Base-by-base conservation (phyloP, 352 stramenopile genomes). In the Globisporangium iwayamae region DNA sequence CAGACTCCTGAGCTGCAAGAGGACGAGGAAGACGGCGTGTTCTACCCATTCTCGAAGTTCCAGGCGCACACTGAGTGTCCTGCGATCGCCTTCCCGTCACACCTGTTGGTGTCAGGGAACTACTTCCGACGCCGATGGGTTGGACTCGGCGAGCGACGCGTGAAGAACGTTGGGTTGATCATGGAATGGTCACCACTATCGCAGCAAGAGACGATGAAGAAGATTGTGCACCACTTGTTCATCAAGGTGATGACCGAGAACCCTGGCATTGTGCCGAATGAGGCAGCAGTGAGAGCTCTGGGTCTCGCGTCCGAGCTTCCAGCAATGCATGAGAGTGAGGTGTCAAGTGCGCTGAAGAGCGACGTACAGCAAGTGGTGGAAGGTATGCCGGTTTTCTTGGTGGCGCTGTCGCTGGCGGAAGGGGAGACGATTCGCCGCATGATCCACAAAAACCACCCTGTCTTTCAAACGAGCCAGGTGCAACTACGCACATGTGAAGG, bases 371-470 rank as follows among this genome's bases (percentile, higher is more conserved):
- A 45, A 11, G 54, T 73, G 14, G 76, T 76, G 0, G 73, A 73
- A 25, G 67, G 64, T 0, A 68, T 80, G 41, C 81, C 86, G 0
- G 83, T 92, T 25, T 98, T 93, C 68, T 90, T 99, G 54, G 96
- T 98, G 39, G 96, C 92, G 2, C 74, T 99, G 46, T 99, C 96
- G 11, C 81, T 99, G 48, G 93, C 94, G 13, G 97, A 99, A 74
- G 97, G 96, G 7, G 97, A 99, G 74, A 98, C 94, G 34, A 91
- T 99, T 74, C 89, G 97, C 30, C 83, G 96, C 32, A 97, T 97
- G 69, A 97, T 99, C 63, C 97, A 99, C 74, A 87, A 90, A 61
- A 83, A 85, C 34, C 87, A 96, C 54, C 79, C 87, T 0, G 79
- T 89, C 16, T 83, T 95, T 60, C 70, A 85, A 47, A 74, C 77